Percentiles rank a stretch among this genome's conserved stretches.
Conservation (phyloP, 164 flowering plant genomes). For the Magnolia kwangsiensis region DNA sequence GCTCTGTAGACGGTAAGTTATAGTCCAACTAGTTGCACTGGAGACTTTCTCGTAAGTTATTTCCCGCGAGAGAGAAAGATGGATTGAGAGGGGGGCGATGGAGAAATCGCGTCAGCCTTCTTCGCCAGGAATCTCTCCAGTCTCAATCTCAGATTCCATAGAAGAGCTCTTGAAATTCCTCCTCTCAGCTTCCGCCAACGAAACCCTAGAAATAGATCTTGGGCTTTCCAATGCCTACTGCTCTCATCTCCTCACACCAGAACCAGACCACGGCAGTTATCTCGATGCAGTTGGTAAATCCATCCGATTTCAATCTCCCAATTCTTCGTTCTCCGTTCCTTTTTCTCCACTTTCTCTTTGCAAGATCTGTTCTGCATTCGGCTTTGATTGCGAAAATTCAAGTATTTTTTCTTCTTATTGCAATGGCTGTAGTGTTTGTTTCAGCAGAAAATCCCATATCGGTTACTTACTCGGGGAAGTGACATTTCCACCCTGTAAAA, state of each 20-base stretch:
- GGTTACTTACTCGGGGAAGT: too few species aligned
- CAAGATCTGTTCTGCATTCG: too few species aligned
- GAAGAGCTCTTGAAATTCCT: slow-evolving; percentile 49
- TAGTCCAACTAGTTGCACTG: too few species aligned
- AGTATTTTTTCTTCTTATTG: too few species aligned
- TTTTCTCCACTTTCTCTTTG: slow-evolving; percentile 27
- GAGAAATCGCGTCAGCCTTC: slow-evolving; percentile 6
- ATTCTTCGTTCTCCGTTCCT: not conserved
- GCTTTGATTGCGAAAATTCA: too few species aligned
- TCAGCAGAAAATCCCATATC: too few species aligned
- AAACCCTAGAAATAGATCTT: slow-evolving; percentile 35
- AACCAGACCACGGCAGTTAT: slow-evolving; percentile 7
- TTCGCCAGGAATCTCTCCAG: slow-evolving; percentile 20
- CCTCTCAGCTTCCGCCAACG: slow-evolving; percentile 35
- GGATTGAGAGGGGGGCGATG: not conserved
- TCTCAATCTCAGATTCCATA: slow-evolving; percentile 31
- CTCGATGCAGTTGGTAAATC: not conserved
- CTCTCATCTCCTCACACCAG: slow-evolving; percentile 42
- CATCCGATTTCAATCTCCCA: not conserved
- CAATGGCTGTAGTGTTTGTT: too few species aligned
- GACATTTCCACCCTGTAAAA: too few species aligned
- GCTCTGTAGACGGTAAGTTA: not conserved
- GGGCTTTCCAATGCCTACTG: slow-evolving; percentile 55
- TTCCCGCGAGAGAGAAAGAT: not conserved
- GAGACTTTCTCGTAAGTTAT: too few species aligned